A percentile compares a stretch with the other conserved stretches of the same genome.
These are phyloP conservation scores for barley (Hordeum vulgare) DNA, from an alignment of 176 grass and related monocot genomes.

Conservation along the genomic window MorexV3_pseudomolecules_assembly NC_058518.1:335383765-335384264, in stretches of 20 bases:
- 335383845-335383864: neutral
- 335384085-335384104: neutral
- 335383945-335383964: constrained; percentile 54
- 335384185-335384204: constrained; percentile 72
- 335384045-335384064: neutral
- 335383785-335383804: constrained; percentile 4
- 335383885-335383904: neutral
- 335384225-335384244: constrained; percentile 17
- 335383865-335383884: constrained; percentile 11
- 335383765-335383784: constrained; percentile 56
- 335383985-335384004: constrained; percentile 23
- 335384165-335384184: constrained; percentile 13
- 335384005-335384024: neutral
- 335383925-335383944: constrained; percentile 45
- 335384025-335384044: neutral
- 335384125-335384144: neutral
- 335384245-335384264: constrained; percentile 64
- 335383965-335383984: constrained; percentile 44
- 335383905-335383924: constrained; percentile 44
- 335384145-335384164: constrained; percentile 25
- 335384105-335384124: neutral
- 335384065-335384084: neutral
- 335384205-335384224: constrained; percentile 52
- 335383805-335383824: constrained; percentile 19
- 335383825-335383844: constrained; percentile 17